Evolutionary conservation across 1,139 yeast species (phyloP).

Genomic region (Geotrichum phurueaensis): DNA sequence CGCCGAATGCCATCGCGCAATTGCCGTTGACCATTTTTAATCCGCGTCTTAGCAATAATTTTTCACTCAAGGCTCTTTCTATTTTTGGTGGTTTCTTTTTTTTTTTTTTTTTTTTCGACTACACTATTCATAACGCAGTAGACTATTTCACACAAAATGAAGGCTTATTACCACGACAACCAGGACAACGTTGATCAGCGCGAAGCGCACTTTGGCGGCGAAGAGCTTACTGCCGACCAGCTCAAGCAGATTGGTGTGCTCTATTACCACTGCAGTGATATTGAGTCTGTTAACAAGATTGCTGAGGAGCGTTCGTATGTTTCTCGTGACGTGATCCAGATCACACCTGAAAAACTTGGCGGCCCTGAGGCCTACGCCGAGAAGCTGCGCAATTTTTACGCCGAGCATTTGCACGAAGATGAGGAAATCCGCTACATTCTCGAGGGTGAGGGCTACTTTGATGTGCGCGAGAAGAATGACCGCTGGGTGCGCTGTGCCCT

Average conservation of each 20-base stretch:
- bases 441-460: conserved; percentile 91
- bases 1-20: neutral
- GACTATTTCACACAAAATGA: conserved; percentile 29
- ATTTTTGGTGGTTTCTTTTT: neutral
- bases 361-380: conserved; percentile 57
- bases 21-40: neutral
- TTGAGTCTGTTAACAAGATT: conserved; percentile 55
- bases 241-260: conserved; percentile 63
- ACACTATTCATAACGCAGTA: neutral
- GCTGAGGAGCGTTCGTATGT: conserved; percentile 69
- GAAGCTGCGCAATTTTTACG: conserved; percentile 66
- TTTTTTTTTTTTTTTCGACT: neutral
- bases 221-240: conserved; percentile 43
- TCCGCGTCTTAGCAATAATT: neutral
- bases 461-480: conserved; percentile 63
- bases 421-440: conserved; percentile 89
- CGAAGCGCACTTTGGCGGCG: conserved; percentile 64
- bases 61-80: neutral
- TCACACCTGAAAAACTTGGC: conserved; percentile 58
- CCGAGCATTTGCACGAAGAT: conserved; percentile 92
- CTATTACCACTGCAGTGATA: conserved; percentile 49
- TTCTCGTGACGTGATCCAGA: conserved; percentile 67
- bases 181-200: conserved; percentile 60
- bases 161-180: conserved; percentile 70
- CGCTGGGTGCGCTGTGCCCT: conserved; percentile 76